Percentiles rank a stretch among this genome's conserved stretches.
Evolutionary conservation across 768 basidiomycete genomes (phyloP).

Genomic region (Albatrellus ellisii): DNA sequence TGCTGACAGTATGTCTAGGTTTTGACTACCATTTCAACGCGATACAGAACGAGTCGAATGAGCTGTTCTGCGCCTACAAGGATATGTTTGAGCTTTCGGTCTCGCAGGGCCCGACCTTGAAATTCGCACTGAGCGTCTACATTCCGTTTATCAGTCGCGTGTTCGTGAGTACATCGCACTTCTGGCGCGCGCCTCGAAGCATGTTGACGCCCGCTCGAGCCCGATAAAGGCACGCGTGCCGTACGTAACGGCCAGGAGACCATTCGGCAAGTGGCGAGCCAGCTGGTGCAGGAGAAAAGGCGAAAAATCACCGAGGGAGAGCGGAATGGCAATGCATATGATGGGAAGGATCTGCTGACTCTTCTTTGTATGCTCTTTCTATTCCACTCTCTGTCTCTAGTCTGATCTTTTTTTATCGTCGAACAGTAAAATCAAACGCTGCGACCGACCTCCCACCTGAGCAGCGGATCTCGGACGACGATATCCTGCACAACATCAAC

Average conservation of each 20-base stretch:
- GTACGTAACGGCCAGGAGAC: conserved; percentile 43
- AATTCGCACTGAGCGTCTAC: conserved; percentile 40
- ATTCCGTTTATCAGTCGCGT: conserved; percentile 39
- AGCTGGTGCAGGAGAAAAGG: conserved; percentile 72
- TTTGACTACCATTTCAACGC: conserved; percentile 85
- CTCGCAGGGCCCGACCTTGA: conserved; percentile 35
- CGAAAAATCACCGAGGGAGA: conserved; percentile 49
- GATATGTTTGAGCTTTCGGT: conserved; percentile 74
- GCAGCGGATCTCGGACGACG: conserved; percentile 74
- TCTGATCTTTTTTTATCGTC: not conserved
- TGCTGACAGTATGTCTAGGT: conserved; percentile 26
- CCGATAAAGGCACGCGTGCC: conserved; percentile 34
- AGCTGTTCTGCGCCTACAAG: conserved; percentile 66
- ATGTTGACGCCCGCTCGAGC: conserved; percentile 26
- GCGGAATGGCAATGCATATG: conserved; percentile 33
- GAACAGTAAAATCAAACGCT: conserved; percentile 70
- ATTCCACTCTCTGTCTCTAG: no score
- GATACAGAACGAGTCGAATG: conserved; percentile 66
- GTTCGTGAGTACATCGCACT: conserved; percentile 33
- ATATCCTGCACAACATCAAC: conserved; percentile 76
- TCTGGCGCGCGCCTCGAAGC: not conserved
- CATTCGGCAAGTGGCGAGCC: conserved; percentile 60
- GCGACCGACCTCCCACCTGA: conserved; percentile 55
- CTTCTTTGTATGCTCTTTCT: conserved; percentile 49
- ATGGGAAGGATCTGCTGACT: conserved; percentile 66